A percentile compares a stretch with the other conserved stretches of the same genome.
phyloP scores from a whole-genome alignment of 2,329 filamentous ascomycete species.

The Phaeosphaeria sp. region DNA sequence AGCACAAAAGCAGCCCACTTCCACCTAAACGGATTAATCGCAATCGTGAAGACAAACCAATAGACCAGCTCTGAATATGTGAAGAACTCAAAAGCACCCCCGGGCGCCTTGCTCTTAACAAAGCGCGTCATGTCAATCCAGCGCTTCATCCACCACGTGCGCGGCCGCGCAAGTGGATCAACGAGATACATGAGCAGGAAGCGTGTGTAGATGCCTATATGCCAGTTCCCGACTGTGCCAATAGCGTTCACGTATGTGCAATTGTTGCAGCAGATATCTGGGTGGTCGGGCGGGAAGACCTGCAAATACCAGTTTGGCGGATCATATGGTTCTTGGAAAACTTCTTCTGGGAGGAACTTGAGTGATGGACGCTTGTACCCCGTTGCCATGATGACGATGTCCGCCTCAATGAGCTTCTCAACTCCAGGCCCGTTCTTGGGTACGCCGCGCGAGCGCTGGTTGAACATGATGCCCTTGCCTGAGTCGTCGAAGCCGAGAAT shows the following conservation, averaged over 20 bases:
- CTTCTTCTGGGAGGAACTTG: constrained; percentile 74
- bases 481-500: constrained; percentile 70
- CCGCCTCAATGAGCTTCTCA: constrained; percentile 70
- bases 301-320: constrained; percentile 91
- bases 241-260: constrained; percentile 83
- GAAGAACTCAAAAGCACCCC: constrained; percentile 84
- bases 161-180: constrained; percentile 77
- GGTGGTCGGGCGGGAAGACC: constrained; percentile 78
- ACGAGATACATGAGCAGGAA: constrained; percentile 86
- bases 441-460: constrained; percentile 73
- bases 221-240: constrained; percentile 84
- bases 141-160: constrained; percentile 76
- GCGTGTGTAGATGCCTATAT: constrained; percentile 88
- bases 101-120: constrained; percentile 72
- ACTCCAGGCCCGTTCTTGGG: constrained; percentile 77
- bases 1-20: constrained; percentile 89
- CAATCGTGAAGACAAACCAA: constrained; percentile 83
- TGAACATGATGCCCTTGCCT: constrained; percentile 73
- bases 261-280: constrained; percentile 80
- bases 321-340: constrained; percentile 74
- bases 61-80: constrained; percentile 85
- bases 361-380: constrained; percentile 79
- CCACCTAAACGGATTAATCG: constrained; percentile 86
- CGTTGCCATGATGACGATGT: constrained; percentile 83
- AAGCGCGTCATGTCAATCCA: constrained; percentile 86